Base-by-base conservation (phyloP, 140 eudicot species). In the Anethum foeniculum region DNA sequence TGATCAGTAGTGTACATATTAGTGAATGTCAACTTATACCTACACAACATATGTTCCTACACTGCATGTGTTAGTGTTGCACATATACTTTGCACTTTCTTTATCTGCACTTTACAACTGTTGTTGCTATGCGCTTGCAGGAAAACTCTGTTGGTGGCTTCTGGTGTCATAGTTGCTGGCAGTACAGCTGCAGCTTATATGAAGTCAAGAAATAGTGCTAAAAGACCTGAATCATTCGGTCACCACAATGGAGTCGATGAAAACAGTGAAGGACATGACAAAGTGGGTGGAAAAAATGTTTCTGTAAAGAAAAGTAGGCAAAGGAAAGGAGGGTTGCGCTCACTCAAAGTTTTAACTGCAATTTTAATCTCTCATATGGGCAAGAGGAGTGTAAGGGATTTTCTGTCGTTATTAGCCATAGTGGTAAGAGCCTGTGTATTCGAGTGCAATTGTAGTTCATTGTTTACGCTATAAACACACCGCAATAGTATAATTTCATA, bases 301-400 rank as follows among this genome's bases (percentile, higher is more conserved):
- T 77, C 84, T 82, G 83, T 79, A 51, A 91, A 86, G 77, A 90
- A 86, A 83, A 95, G 94, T 73, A 88, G 89, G 88, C 93, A 90
- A 91, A 95, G 91, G 89, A 93, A 85, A 88, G 96, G 93, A 69
- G 88, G 83, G 44, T 85, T 95, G 84, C 91, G 88, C 85, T 95
- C 99, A 5, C 97, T 95, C 72, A 94, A 95, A 82, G 97, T 95
- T 78, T 80, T 95, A 82, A 93, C 97, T 82, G 99, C 98, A 71
- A 87, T 93, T 91, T 93, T 95, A 47, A 79, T 91, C 79, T 95
- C 99, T 49, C 96, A 90, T 75, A 92, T 95, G 92, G 99, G 99
- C 41, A 83, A 75, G 76, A 52, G 87, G 84, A 97, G 98, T 85
- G 93, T 92, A 69, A 79, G 88, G 77, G 92, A 95, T 80, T 89